A percentile compares a stretch with the other conserved stretches of the same genome.
Evolutionary conservation across 805 yeast species (phyloP).

Genomic region (Metschnikowia bowlesiae): DNA sequence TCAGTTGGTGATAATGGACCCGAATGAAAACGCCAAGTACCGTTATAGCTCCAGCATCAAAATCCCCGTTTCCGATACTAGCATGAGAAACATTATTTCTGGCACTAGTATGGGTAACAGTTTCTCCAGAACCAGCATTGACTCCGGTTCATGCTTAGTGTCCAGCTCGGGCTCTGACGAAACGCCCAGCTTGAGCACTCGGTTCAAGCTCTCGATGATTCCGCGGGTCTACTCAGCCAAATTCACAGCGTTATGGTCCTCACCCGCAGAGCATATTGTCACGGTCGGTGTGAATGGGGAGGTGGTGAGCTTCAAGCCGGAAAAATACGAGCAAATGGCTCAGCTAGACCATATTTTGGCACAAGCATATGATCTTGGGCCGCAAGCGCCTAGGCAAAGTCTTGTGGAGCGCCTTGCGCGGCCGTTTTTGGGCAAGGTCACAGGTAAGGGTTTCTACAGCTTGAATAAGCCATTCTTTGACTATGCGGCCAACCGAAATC

Average conservation of each 20-base stretch:
- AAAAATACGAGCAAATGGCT: conserved; percentile 13
- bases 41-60: too few relatives aligned
- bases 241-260: conserved; percentile 22
- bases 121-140: neutral
- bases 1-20: conserved; percentile 24
- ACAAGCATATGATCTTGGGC: neutral
- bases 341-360: conserved; percentile 12
- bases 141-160: neutral
- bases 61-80: too few relatives aligned
- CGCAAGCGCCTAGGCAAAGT: conserved; percentile 11
- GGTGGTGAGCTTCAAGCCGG: conserved; percentile 14
- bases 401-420: conserved; percentile 22
- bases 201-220: conserved; percentile 24
- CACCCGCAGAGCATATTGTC: conserved; percentile 13
- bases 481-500: conserved; percentile 18
- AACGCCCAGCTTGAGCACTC: conserved; percentile 1
- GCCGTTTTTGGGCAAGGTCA: conserved; percentile 34
- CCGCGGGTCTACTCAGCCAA: conserved; percentile 29
- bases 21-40: neutral
- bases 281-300: conserved; percentile 39
- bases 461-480: conserved; percentile 35
- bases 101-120: too few relatives aligned
- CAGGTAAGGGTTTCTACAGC: conserved; percentile 38
- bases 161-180: neutral
- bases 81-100: too few relatives aligned